Base-by-base conservation (phyloP, 352 stramenopile genomes). In the Phytophthora boehmeriae region DNA sequence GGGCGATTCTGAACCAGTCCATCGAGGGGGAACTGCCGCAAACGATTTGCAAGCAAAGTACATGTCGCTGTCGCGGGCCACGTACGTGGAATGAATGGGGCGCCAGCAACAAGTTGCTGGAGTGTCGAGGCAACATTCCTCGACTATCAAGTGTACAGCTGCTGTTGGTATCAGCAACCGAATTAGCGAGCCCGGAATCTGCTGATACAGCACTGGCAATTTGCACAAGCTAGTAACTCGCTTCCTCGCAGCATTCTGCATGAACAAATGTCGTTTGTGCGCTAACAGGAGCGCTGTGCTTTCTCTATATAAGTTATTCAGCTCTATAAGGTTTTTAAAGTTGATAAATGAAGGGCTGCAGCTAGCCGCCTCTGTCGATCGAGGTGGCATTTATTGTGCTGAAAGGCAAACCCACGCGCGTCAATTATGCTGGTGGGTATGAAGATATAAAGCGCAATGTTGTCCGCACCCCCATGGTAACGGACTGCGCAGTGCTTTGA, bases 321-420 rank as follows among this genome's bases (percentile, higher is more conserved):
- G 28, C 22, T 59, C 45, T 59, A 59, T 63, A 51, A 48, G 38
- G 19, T 66, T 62, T 63, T 27, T 54, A 61, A 10, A 9, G 20
- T 64, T 53, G 57, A 59, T 54, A 63, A 63, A 71, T 67, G 45
- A 36, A 67, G 52, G 45, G 17, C 50, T 62, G 44, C 57, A 56
- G 50, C 22, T 9, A 39, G 56, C 57, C 44, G 30, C 51, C 63
- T 67, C 63, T 71, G 6, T 59, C 63, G 45, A 54, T 67, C 57
- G 63, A 67, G 51, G 34, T n/a, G 50, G 61, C 23, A 16, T 61
- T 11, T 8, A 36, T 30, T 16, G 54, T 25, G 30, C 54, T 42
- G 23, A 46, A 38, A 65, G 47, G 30, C 41, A 38, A 52, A 34
- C 23, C 61, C 48, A 51, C n/a, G 22, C 25, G 63, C 41, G 38